phyloP scores from a whole-genome alignment of 2,329 filamentous ascomycete genomes.

The Alternaria sp. region DNA sequence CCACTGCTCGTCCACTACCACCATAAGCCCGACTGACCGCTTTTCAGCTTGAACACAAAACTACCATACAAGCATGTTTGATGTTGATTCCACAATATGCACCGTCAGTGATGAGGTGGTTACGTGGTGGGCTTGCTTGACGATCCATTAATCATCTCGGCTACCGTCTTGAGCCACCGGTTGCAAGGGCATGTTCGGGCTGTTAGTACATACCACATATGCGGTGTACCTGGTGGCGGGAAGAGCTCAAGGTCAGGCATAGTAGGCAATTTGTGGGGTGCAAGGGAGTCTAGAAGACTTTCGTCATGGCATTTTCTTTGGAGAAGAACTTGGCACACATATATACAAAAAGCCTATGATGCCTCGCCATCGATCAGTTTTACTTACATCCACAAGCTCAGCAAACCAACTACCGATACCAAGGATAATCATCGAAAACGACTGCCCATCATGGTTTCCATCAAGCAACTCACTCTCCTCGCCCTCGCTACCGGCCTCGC shows the following conservation, averaged over 20 bases:
- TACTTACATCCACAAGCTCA: background rate
- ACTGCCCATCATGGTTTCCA: constrained; percentile 33
- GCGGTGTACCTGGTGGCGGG: background rate
- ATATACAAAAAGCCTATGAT: constrained; percentile 1
- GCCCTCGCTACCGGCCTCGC: constrained; percentile 38
- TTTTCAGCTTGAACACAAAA: background rate
- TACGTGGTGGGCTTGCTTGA: background rate
- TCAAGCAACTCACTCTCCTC: constrained; percentile 41
- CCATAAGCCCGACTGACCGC: background rate
- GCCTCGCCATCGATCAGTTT: background rate
- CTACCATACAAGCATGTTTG: background rate
- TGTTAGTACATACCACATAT: constrained; percentile 2
- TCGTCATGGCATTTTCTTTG: background rate
- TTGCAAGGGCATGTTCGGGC: constrained; percentile 15
- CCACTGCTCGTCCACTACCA: background rate
- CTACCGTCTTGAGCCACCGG: constrained; percentile 15
- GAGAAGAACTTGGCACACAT: constrained; percentile 4
- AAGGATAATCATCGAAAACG: background rate
- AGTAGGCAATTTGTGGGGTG: constrained; percentile 11
- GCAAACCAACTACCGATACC: background rate
- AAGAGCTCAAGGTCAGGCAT: background rate
- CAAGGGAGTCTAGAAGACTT: constrained; percentile 2
- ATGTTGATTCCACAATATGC: background rate
- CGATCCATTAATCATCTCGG: constrained; percentile 8
- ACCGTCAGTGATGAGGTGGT: background rate